phyloP scores from a whole-genome alignment of 2,329 filamentous ascomycete species.

The Ceratocystis harringtonii region DNA sequence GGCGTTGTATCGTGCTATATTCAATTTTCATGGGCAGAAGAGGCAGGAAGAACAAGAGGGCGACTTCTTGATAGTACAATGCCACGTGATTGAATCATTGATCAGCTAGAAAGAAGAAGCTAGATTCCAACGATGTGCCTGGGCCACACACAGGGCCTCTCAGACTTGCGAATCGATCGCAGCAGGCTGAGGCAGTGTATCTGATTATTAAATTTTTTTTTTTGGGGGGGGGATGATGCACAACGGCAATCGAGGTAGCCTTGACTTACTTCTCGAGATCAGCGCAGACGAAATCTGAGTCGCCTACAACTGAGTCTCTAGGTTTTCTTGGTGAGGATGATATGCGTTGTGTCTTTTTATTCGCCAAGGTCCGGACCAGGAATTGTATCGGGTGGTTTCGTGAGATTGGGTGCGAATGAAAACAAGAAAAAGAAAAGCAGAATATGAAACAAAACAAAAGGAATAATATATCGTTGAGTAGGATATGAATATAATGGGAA shows the following conservation, averaged over 20 bases:
- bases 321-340: not conserved
- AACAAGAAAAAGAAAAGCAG: not conserved
- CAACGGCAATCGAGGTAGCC: too few species aligned
- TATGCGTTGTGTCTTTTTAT: not conserved
- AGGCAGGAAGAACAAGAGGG: not conserved
- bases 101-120: not conserved
- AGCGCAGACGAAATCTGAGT: slow-evolving; percentile 44
- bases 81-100: not conserved
- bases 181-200: not conserved
- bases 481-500: not conserved
- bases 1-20: too few species aligned
- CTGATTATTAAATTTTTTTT: not conserved
- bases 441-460: slow-evolving; percentile 8
- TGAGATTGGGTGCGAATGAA: not conserved
- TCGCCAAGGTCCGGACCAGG: not conserved
- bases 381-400: not conserved
- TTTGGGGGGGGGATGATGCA: not conserved
- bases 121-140: not conserved
- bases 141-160: not conserved
- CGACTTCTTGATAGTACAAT: not conserved
- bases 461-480: not conserved
- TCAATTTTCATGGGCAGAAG: too few species aligned
- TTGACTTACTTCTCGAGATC: slow-evolving; percentile 39
- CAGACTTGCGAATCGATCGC: not conserved
- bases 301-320: slow-evolving; percentile 46